Percentiles rank a stretch among this genome's conserved stretches.
Evolutionary conservation across 257 asterid species (phyloP).

Genomic region (Petunia secreta): DNA sequence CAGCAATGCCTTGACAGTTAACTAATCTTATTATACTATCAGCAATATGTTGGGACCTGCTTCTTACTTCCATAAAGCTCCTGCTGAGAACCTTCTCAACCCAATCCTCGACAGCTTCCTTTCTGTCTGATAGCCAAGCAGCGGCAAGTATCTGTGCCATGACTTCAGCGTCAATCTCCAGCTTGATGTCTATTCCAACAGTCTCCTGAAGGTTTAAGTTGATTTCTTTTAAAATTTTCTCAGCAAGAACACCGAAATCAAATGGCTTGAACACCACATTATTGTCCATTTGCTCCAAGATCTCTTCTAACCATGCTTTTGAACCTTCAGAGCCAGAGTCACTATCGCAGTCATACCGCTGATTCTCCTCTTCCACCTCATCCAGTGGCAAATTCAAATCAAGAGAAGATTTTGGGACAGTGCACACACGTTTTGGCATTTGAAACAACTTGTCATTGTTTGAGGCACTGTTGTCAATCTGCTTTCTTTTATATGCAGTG

Average conservation of each 20-base stretch:
- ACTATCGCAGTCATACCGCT: slow-evolving; percentile 33
- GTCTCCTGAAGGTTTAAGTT: slow-evolving; percentile 44
- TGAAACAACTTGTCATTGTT: slow-evolving; percentile 30
- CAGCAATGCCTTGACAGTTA: slow-evolving; percentile 46
- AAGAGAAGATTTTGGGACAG: slow-evolving; percentile 47
- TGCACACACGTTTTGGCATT: slow-evolving; percentile 46
- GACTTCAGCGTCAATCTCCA: slow-evolving; percentile 69
- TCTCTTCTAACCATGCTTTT: slow-evolving; percentile 65
- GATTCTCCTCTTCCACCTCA: slow-evolving; percentile 49
- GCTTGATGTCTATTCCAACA: slow-evolving; percentile 41
- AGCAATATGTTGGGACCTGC: slow-evolving; percentile 36
- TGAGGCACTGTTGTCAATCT: slow-evolving; percentile 30
- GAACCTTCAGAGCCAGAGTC: slow-evolving; percentile 45
- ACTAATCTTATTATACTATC: slow-evolving; percentile 57
- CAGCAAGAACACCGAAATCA: slow-evolving; percentile 59
- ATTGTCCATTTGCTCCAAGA: slow-evolving; percentile 56
- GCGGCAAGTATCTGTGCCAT: slow-evolving; percentile 85
- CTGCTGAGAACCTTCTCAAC: slow-evolving; percentile 58
- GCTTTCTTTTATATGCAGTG: slow-evolving; percentile 60
- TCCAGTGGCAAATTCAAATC: slow-evolving; percentile 82
- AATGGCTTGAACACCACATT: slow-evolving; percentile 70
- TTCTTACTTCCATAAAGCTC: slow-evolving; percentile 55
- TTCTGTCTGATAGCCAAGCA: slow-evolving; percentile 59
- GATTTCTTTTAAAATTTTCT: slow-evolving; percentile 57
- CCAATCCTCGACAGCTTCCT: slow-evolving; percentile 64